These are phyloP conservation scores for Crucibulum laeve DNA, from an alignment of 768 basidiomycete species.

Conservation along the genomic window DNA sequence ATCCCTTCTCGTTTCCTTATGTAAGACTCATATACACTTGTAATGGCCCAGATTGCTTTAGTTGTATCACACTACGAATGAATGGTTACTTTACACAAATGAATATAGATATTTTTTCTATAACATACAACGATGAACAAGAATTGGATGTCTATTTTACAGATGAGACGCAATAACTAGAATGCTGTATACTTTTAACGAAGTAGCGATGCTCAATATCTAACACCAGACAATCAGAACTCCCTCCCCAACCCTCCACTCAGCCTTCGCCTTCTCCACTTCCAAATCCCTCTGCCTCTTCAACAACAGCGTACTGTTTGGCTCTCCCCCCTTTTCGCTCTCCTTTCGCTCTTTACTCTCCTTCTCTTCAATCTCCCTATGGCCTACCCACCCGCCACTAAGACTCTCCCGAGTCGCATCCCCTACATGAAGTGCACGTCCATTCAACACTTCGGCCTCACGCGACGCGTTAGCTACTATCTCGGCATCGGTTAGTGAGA, in stretches of 20 bases:
- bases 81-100: too few species aligned
- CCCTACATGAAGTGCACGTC: not conserved
- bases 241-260: constrained; percentile 61
- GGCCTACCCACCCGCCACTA: too few species aligned
- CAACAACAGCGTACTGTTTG: constrained; percentile 34
- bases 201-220: not conserved
- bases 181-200: not conserved
- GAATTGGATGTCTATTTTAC: not conserved
- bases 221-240: constrained; percentile 36
- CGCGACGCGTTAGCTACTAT: constrained; percentile 26
- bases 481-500: constrained; percentile 51
- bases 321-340: constrained; percentile 20
- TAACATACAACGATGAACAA: too few species aligned
- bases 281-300: constrained; percentile 58
- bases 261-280: constrained; percentile 58
- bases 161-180: not conserved
- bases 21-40: too few species aligned
- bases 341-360: constrained; percentile 8
- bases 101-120: too few species aligned
- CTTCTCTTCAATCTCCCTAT: too few species aligned
- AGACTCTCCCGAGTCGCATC: constrained; percentile 2
- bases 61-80: too few species aligned
- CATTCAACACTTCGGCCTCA: not conserved
- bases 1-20: too few species aligned
- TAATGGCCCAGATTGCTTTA: too few species aligned